phyloP scores from a whole-genome alignment of 2,329 filamentous ascomycete genomes.

The Trichoderma citrinoviride region DNA sequence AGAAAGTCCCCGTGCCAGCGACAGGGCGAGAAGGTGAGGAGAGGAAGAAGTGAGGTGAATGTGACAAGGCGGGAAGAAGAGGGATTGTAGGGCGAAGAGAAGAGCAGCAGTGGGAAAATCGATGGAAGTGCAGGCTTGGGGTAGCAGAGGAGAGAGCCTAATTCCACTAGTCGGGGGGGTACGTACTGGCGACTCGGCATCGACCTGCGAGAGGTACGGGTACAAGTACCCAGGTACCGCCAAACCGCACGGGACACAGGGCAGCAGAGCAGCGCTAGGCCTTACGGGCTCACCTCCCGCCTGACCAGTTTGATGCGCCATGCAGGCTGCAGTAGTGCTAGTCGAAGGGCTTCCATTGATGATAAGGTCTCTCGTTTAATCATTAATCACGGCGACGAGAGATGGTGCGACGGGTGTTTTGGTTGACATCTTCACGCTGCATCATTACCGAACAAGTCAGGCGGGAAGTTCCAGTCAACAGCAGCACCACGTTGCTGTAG shows the following conservation, averaged over 20 bases:
- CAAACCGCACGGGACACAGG: background rate
- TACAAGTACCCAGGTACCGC: background rate
- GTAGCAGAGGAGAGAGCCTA: conserved; percentile 12
- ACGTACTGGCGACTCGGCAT: background rate
- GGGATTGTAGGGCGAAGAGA: conserved; percentile 18
- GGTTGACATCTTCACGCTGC: too few species aligned
- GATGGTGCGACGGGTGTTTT: too few species aligned
- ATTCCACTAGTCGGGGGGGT: conserved; percentile 12
- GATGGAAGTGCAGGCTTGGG: conserved; percentile 12
- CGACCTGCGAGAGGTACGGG: background rate
- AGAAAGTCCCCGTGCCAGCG: conserved; percentile 1
- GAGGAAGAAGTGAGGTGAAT: background rate
- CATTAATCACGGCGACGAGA: too few species aligned
- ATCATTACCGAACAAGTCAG: too few species aligned
- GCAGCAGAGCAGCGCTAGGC: background rate
- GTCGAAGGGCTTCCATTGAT: too few species aligned
- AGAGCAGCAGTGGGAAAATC: conserved; percentile 15
- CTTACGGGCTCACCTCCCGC: conserved; percentile 4
- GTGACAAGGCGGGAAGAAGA: conserved; percentile 8
- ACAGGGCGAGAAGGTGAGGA: conserved; percentile 6
- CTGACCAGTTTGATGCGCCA: background rate
- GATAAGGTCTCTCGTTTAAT: too few species aligned
- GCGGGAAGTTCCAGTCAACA: too few species aligned
- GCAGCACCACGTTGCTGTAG: too few species aligned
- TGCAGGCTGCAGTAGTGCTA: too few species aligned